These are phyloP conservation scores for Pseudogymnoascus sp. DNA, from an alignment of 2,329 filamentous ascomycete genomes.

Conservation along the genomic window DNA sequence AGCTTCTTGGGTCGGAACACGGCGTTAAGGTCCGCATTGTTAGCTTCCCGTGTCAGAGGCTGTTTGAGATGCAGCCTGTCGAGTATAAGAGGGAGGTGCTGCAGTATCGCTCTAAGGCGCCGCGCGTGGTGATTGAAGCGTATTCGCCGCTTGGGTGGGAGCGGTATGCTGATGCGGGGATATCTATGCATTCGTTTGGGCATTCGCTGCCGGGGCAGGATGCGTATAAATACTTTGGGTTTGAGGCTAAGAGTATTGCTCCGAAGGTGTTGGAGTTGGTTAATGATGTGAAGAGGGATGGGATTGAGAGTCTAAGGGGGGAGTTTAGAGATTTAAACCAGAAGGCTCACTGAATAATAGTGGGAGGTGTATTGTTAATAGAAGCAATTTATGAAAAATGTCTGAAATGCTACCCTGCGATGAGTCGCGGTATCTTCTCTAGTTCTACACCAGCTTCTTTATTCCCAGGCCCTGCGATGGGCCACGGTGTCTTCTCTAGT, in stretches of 20 bases:
- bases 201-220: constrained; percentile 48
- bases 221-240: constrained; percentile 51
- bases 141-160: constrained; percentile 54
- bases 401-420: too few relatives aligned
- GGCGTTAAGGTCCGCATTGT: constrained; percentile 36
- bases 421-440: too few relatives aligned
- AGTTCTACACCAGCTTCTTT: too few relatives aligned
- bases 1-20: constrained; percentile 32
- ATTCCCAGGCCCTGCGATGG: too few relatives aligned
- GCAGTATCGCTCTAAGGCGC: constrained; percentile 35
- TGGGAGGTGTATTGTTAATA: too few relatives aligned
- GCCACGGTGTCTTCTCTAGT: too few relatives aligned
- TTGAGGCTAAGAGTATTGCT: constrained; percentile 40
- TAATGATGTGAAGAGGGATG: constrained; percentile 28
- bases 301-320: constrained; percentile 14
- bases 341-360: neutral
- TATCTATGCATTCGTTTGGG: constrained; percentile 48
- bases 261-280: constrained; percentile 26
- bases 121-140: constrained; percentile 53
- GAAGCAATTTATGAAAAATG: too few relatives aligned
- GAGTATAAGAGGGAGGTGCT: constrained; percentile 43
- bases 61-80: constrained; percentile 37
- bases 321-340: constrained; percentile 16
- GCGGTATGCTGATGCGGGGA: constrained; percentile 51
- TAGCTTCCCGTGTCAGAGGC: constrained; percentile 40